phyloP scores from a whole-genome alignment of 2,329 filamentous ascomycete genomes.

The Torrubiellomyces zombiae region DNA sequence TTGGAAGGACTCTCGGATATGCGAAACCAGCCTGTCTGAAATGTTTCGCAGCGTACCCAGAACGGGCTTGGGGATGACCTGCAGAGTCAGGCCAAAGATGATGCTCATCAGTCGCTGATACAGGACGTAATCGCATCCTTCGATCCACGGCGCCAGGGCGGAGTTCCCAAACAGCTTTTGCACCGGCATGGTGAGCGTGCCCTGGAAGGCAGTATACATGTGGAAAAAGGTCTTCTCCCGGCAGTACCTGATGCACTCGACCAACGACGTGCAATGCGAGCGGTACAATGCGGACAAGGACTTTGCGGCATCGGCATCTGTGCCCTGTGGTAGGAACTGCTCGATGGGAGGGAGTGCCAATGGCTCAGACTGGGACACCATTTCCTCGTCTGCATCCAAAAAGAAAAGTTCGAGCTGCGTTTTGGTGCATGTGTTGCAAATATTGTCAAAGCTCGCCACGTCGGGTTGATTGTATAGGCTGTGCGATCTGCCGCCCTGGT shows the following conservation, averaged over 20 bases:
- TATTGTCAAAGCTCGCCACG: slow-evolving; percentile 36
- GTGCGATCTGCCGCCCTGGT: slow-evolving; percentile 13
- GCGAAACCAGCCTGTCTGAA: slow-evolving; percentile 60
- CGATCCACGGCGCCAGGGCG: slow-evolving; percentile 77
- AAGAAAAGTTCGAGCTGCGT: slow-evolving; percentile 45
- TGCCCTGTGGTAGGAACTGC: slow-evolving; percentile 61
- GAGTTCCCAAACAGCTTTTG: slow-evolving; percentile 79
- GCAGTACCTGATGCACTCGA: slow-evolving; percentile 91
- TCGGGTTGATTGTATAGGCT: slow-evolving; percentile 46
- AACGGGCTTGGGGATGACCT: slow-evolving; percentile 78
- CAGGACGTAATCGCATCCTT: slow-evolving; percentile 85
- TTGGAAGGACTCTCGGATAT: slow-evolving; percentile 74
- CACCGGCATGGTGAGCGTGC: slow-evolving; percentile 89
- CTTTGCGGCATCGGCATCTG: slow-evolving; percentile 73
- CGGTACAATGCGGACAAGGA: slow-evolving; percentile 78
- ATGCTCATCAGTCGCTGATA: slow-evolving; percentile 97
- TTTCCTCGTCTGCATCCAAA: slow-evolving; percentile 36
- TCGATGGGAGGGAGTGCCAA: slow-evolving; percentile 77
- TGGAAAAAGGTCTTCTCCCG: slow-evolving; percentile 95
- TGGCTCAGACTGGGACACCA: slow-evolving; percentile 42
- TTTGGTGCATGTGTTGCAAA: slow-evolving; percentile 41
- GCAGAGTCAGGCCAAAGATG: slow-evolving; percentile 71
- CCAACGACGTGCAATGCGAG: slow-evolving; percentile 85
- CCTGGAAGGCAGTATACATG: slow-evolving; percentile 86
- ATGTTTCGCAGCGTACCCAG: slow-evolving; percentile 78